These are phyloP conservation scores for Medicago ruthenica DNA, from an alignment of 306 rosid species.

Conservation along the genomic window DNA sequence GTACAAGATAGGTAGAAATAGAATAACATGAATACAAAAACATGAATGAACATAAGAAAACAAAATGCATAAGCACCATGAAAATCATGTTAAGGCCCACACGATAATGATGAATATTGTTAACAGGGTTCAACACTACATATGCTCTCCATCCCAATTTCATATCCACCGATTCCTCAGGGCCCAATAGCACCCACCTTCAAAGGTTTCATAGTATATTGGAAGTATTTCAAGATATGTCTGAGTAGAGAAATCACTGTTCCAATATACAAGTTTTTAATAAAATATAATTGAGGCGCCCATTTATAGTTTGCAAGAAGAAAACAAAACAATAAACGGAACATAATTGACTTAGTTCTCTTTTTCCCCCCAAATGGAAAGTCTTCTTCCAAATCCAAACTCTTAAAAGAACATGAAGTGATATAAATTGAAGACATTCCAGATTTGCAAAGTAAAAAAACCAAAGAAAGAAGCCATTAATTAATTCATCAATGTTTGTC, in stretches of 20 bases:
- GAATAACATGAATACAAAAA: not conserved
- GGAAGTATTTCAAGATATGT: constrained; percentile 3
- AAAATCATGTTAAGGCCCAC: constrained; percentile 7
- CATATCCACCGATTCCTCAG: not conserved
- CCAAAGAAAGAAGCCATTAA: constrained; percentile 8
- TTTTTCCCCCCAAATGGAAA: too few relatives aligned
- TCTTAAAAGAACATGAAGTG: not conserved
- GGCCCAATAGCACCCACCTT: not conserved
- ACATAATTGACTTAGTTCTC: not conserved
- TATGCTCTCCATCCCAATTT: constrained; percentile 10
- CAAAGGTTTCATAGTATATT: not conserved
- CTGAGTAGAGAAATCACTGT: not conserved
- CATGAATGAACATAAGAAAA: constrained; percentile 19
- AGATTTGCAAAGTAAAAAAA: constrained; percentile 26
- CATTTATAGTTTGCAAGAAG: constrained; percentile 4
- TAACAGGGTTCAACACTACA: not conserved
- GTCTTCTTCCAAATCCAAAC: too few relatives aligned
- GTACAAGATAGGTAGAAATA: constrained; percentile 32
- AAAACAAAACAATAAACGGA: not conserved
- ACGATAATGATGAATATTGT: not conserved
- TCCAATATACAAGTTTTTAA: not conserved
- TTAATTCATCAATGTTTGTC: not conserved
- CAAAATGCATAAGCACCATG: constrained; percentile 17
- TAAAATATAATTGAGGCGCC: not conserved
- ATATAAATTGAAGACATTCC: constrained; percentile 4